Evolutionary conservation across 768 basidiomycete genomes (phyloP).

Genomic region (Boletus bicolor): DNA sequence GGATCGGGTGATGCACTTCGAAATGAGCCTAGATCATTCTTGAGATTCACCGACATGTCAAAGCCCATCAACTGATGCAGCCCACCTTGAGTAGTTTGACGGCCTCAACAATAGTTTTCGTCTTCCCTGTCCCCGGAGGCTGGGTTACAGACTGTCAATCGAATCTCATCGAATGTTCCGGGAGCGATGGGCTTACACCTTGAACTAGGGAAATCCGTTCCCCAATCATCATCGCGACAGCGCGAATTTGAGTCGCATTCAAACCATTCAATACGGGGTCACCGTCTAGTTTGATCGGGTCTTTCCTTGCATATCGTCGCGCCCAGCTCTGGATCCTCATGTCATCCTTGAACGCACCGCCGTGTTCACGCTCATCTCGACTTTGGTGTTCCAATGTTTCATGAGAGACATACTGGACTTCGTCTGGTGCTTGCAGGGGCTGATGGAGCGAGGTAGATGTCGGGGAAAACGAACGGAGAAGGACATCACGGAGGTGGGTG

Average conservation of each 20-base stretch:
- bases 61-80: neutral
- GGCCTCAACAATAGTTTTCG: slow-evolving; percentile 85
- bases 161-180: neutral
- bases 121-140: slow-evolving; percentile 94
- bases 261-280: slow-evolving; percentile 67
- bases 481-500: slow-evolving; percentile 66
- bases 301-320: slow-evolving; percentile 52
- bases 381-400: slow-evolving; percentile 38
- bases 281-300: slow-evolving; percentile 68
- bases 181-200: slow-evolving; percentile 53
- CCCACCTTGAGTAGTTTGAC: slow-evolving; percentile 73
- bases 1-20: slow-evolving; percentile 74
- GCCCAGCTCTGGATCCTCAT: slow-evolving; percentile 83
- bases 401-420: slow-evolving; percentile 36
- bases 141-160: slow-evolving; percentile 27
- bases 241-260: slow-evolving; percentile 75
- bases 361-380: slow-evolving; percentile 21
- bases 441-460: slow-evolving; percentile 22
- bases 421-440: slow-evolving; percentile 40
- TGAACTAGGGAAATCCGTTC: slow-evolving; percentile 79
- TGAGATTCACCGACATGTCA: neutral
- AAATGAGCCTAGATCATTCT: slow-evolving; percentile 58
- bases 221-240: slow-evolving; percentile 85
- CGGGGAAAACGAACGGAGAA: slow-evolving; percentile 56
- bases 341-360: slow-evolving; percentile 65